Evolutionary conservation across 2,329 filamentous ascomycete species (phyloP).

Genomic region (Eurotiales sp.): DNA sequence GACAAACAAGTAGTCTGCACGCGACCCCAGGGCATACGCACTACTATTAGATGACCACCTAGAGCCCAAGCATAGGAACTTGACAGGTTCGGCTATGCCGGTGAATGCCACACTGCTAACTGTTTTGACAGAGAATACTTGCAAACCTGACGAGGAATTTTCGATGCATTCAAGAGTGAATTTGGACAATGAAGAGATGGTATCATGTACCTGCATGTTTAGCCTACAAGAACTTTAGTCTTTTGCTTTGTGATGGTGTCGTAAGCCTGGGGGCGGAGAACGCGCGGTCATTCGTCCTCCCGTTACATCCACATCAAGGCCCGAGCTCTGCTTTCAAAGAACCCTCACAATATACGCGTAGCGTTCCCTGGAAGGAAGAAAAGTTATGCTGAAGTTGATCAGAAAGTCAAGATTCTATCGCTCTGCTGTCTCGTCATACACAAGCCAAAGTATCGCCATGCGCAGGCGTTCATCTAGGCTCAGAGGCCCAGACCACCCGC

Average conservation of each 20-base stretch:
- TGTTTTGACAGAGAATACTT: no score
- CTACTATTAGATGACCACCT: no score
- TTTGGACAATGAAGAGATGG: no score
- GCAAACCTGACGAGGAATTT: no score
- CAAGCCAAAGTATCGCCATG: not conserved
- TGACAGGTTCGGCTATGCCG: no score
- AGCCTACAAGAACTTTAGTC: not conserved
- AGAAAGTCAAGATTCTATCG: not conserved
- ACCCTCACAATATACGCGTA: not conserved
- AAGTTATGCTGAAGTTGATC: not conserved
- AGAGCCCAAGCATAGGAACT: no score
- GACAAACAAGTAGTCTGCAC: no score
- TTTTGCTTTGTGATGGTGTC: not conserved
- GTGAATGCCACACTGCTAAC: no score
- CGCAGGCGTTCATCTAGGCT: not conserved
- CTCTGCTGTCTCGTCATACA: not conserved
- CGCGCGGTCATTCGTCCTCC: not conserved
- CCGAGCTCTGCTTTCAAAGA: not conserved
- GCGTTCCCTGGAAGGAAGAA: not conserved
- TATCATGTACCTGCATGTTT: slow-evolving; percentile 1
- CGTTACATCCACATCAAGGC: not conserved
- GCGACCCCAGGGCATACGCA: no score
- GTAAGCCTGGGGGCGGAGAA: not conserved
- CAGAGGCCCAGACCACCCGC: not conserved
- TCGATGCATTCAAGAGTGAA: no score